phyloP scores from a whole-genome alignment of 2,329 filamentous ascomycete genomes.

The Colletotrichum musae region DNA sequence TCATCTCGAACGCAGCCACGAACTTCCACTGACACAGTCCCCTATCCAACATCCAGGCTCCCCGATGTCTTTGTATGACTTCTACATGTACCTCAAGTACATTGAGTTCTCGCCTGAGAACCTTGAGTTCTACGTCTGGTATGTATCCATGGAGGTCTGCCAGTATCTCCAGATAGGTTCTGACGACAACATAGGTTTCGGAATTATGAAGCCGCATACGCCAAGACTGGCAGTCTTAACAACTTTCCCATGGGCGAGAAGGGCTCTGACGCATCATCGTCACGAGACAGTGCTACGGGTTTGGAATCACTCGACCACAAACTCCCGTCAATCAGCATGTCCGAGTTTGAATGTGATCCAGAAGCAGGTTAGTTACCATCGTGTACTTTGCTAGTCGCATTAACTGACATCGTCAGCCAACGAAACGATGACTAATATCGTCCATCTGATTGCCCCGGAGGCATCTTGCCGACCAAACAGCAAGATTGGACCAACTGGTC shows the following conservation, averaged over 20 bases:
- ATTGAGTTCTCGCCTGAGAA: slow-evolving; percentile 65
- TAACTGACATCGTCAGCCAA: slow-evolving; percentile 42
- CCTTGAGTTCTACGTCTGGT: slow-evolving; percentile 66
- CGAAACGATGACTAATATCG: slow-evolving; percentile 52
- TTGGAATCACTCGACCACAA: slow-evolving; percentile 20
- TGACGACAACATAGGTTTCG: slow-evolving; percentile 54
- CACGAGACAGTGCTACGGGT: slow-evolving; percentile 22
- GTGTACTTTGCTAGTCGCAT: background rate
- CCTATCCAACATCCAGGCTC: slow-evolving; percentile 50
- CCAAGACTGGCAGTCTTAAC: slow-evolving; percentile 40
- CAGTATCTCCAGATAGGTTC: background rate
- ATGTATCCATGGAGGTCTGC: slow-evolving; percentile 27
- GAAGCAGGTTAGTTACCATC: slow-evolving; percentile 50
- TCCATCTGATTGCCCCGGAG: slow-evolving; percentile 50
- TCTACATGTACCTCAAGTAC: slow-evolving; percentile 66
- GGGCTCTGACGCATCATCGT: slow-evolving; percentile 13
- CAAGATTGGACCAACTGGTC: slow-evolving; percentile 34
- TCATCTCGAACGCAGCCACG: background rate
- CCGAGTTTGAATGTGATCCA: slow-evolving; percentile 45
- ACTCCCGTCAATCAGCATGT: slow-evolving; percentile 40
- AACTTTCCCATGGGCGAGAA: slow-evolving; percentile 35
- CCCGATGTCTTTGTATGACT: slow-evolving; percentile 65
- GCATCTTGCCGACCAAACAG: slow-evolving; percentile 46
- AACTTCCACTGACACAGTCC: slow-evolving; percentile 1
- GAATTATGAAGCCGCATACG: slow-evolving; percentile 55